These are phyloP conservation scores for Hydrangea macrophylla DNA, from an alignment of 148 eudicot genomes.

Conservation along the genomic window DNA sequence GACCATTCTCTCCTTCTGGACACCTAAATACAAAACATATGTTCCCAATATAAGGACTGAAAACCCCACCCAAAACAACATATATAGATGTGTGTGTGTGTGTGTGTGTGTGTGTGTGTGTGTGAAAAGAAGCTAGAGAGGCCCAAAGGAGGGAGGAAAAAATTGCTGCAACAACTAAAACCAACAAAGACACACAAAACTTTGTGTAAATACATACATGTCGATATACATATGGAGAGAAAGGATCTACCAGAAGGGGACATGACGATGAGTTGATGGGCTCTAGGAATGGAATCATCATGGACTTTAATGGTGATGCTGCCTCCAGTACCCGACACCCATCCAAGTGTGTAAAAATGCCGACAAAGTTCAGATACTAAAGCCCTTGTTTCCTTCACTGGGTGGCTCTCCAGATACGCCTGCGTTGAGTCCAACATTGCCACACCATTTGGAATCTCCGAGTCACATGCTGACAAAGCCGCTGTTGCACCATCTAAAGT, in stretches of 20 bases:
- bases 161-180: neutral
- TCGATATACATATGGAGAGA: neutral
- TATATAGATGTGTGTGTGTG: neutral
- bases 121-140: too few relatives aligned
- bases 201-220: too few relatives aligned
- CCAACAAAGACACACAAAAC: neutral
- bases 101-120: too few relatives aligned
- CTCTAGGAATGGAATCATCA: slow-evolving; percentile 12
- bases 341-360: slow-evolving; percentile 10
- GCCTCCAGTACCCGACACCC: slow-evolving; percentile 11
- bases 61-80: neutral
- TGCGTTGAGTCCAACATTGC: neutral
- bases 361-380: slow-evolving; percentile 9
- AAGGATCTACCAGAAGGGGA: slow-evolving; percentile 6
- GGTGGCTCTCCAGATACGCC: slow-evolving; percentile 2
- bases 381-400: slow-evolving; percentile 15
- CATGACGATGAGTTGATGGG: slow-evolving; percentile 5
- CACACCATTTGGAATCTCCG: neutral
- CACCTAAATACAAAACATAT: neutral
- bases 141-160: neutral
- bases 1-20: slow-evolving; percentile 15
- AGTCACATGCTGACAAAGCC: neutral
- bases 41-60: neutral
- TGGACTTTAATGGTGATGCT: slow-evolving; percentile 13
- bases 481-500: neutral